Base-by-base conservation (phyloP, 495 filamentous ascomycete genomes). In the Penicilliopsis zonata region DNA sequence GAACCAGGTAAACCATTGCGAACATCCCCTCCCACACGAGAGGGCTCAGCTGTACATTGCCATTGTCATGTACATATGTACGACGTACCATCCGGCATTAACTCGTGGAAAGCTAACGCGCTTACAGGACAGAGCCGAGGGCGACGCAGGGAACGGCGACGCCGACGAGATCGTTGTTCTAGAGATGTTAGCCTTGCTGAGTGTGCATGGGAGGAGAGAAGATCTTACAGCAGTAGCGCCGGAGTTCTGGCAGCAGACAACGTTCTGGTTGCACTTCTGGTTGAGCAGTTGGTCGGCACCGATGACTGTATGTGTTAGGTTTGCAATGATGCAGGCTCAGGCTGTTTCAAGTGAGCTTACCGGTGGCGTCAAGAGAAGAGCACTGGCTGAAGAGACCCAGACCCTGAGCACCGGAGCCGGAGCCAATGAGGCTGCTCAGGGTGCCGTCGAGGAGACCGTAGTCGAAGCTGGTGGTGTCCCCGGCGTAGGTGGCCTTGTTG, bases 181-280 rank as follows among this genome's bases (percentile, higher is more conserved):
- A 20, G 18, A 27, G 18, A 28, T 41, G 45, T 40, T 25, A 50
- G 39, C 8, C 37, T 36, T 25, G 36, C 22, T 9, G 8, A 8
- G 1, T 10, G 22, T 30, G 16, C 2, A 10, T 18, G 25, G n/a
- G 8, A 16, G 8, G 3, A 17, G 9, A 9, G 3, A 18, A 17
- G 24, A 5, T 30, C 63, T 44, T 38, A 57, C 59, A 38, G 65
- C 55, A 18, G 34, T 40, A 38, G 49, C 51, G 17, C 47, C 50
- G 27, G 55, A 61, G 47, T 59, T 48, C 38, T 61, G 57, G 48
- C 64, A 70, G 53, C 66, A 69, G 37, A 63, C 66, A 42, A 64
- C 59, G 43, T 61, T 65, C 61, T 67, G 61, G 52, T 68, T 67
- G 58, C 66, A 70, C 46, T 62, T 43, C 53, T 50, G 55, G 44